These are phyloP conservation scores for Phytophthora constricta DNA, from an alignment of 352 stramenopile genomes.

Conservation along the genomic window DNA sequence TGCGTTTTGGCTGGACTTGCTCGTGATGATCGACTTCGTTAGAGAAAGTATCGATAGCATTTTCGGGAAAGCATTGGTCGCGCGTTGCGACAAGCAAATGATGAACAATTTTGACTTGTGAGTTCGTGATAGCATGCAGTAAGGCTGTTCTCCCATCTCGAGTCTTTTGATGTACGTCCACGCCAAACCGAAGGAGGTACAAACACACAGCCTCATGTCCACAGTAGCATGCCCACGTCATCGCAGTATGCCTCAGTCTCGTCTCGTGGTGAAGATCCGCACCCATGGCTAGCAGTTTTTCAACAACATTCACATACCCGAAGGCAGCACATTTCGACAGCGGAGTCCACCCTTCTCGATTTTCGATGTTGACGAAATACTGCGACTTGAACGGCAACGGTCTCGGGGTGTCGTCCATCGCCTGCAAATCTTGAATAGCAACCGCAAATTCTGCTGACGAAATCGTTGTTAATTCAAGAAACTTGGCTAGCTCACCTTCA, in stretches of 20 bases:
- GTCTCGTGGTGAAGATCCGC: constrained; percentile 57
- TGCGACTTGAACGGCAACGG: constrained; percentile 21
- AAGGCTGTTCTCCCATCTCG: constrained; percentile 71
- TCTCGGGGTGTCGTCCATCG: not conserved
- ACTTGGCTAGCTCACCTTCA: constrained; percentile 44
- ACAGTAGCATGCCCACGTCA: constrained; percentile 82
- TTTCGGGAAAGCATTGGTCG: constrained; percentile 37
- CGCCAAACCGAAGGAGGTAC: constrained; percentile 48
- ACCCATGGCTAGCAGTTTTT: constrained; percentile 55
- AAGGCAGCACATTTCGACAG: constrained; percentile 70
- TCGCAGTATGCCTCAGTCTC: constrained; percentile 63
- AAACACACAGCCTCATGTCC: constrained; percentile 71
- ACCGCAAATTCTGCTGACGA: constrained; percentile 24
- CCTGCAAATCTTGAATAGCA: constrained; percentile 32
- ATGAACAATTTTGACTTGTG: constrained; percentile 55
- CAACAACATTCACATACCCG: constrained; percentile 41
- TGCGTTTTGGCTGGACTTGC: not conserved
- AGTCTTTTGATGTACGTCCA: constrained; percentile 48
- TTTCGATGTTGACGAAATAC: constrained; percentile 68
- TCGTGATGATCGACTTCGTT: constrained; percentile 2
- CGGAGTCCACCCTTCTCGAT: constrained; percentile 68
- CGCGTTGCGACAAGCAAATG: constrained; percentile 59
- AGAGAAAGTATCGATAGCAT: constrained; percentile 39
- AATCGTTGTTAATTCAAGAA: constrained; percentile 37
- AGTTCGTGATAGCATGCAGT: constrained; percentile 70